Evolutionary conservation across 805 yeast genomes (phyloP).

Genomic region (Starmerella asiatica): DNA sequence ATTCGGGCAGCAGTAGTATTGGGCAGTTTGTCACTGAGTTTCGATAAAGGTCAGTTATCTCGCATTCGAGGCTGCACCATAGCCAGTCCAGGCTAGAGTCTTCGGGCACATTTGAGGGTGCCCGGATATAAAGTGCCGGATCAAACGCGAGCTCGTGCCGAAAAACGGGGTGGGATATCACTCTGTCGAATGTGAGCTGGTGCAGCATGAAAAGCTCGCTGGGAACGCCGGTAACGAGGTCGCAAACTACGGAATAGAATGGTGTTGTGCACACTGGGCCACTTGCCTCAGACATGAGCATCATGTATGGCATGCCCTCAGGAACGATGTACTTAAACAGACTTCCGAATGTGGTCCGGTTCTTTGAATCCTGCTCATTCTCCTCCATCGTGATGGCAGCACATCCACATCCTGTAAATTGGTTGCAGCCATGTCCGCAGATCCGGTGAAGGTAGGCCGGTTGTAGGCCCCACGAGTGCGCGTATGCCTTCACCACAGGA

Average conservation of each 20-base stretch:
- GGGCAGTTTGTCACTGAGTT: conserved; percentile 6
- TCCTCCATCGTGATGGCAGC: neutral
- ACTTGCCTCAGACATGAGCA: neutral
- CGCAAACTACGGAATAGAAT: conserved; percentile 11
- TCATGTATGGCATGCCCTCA: conserved; percentile 12
- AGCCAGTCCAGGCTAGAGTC: conserved; percentile 27
- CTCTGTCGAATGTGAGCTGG: conserved; percentile 79
- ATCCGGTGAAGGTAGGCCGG: neutral
- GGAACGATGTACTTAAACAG: conserved; percentile 12
- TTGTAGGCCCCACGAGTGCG: neutral
- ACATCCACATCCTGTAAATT: neutral
- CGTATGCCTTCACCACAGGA: too few species aligned
- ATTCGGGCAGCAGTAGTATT: conserved; percentile 41
- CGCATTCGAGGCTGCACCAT: conserved; percentile 83
- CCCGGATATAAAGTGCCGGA: conserved; percentile 55
- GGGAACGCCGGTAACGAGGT: conserved; percentile 30
- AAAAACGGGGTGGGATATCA: conserved; percentile 78
- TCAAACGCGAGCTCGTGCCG: conserved; percentile 89
- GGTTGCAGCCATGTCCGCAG: neutral
- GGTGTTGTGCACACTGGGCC: conserved; percentile 14
- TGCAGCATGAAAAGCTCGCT: conserved; percentile 66
- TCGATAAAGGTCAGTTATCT: conserved; percentile 69
- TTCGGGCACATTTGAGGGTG: neutral
- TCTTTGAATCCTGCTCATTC: neutral
- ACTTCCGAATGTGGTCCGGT: neutral